Base-by-base conservation (phyloP, 75 land plant genomes). In the Sequoiadendron giganteum region DNA sequence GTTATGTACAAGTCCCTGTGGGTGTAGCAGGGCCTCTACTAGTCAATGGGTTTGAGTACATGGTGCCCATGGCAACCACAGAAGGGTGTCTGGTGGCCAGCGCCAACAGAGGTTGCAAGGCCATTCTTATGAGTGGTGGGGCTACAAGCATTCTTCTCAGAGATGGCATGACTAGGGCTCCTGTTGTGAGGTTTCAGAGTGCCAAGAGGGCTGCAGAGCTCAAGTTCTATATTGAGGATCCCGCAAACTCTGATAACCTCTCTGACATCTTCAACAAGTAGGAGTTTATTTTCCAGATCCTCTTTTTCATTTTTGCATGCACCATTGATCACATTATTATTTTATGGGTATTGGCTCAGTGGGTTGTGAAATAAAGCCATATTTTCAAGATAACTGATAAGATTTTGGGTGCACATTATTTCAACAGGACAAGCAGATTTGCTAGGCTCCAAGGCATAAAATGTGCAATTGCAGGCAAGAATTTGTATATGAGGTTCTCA, bases 21-120 rank as follows among this genome's bases (percentile, higher is more conserved):
- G 97, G 97, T 34, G 86, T 95, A 1, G 97, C 94, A 1, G 97
- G 97, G 4, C 97, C 97, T 28, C 49, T 96, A 83, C 40, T 93
- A 90, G 91, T 96, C 1, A 94, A 95, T 84, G 97, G 94, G 16
- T 73, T n/a, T 40, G 92, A 95, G 91, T 93, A 89, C 86, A 87
- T 85, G 30, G 93, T 96, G 42, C 97, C 97, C n/a, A 95, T 96
- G 97, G 95, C 97, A 1, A 96, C 97, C 18, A 96, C 97, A 3
- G 97, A 96, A 87, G 97, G 97, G 42, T 93, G 95, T 61, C 87
- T 96, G 77, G 95, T 96, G 76, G 97, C 97, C 45, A 95, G 96
- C 78, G 92, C 97, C 79, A 96, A 96, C 85, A 90, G 97, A 73
- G 97, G 97, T 0, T 95, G 96, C 88, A 96, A 96, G 89, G 97